A percentile compares a stretch with the other conserved stretches of the same genome.
Conservation (phyloP, 441 rosid genomes). For the Erysimum cheiri region DNA sequence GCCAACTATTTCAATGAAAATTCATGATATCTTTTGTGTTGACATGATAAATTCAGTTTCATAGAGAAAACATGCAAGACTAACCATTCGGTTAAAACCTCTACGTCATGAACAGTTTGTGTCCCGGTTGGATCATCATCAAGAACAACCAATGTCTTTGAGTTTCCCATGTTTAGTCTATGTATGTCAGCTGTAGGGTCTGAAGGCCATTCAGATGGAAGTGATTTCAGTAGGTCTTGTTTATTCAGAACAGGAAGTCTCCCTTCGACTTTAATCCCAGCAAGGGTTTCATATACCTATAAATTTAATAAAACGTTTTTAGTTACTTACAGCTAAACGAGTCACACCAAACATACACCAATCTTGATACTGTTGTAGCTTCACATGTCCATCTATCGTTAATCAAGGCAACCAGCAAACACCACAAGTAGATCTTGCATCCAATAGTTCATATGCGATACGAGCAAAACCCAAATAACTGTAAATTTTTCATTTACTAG, state of each 20-base stretch:
- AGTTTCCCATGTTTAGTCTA: slow-evolving; percentile 62
- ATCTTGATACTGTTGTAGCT: not conserved
- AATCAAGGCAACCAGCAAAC: slow-evolving; percentile 2
- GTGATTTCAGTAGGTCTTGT: slow-evolving; percentile 69
- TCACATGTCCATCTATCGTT: not conserved
- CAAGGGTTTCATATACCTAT: slow-evolving; percentile 88
- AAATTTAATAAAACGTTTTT: slow-evolving; percentile 21
- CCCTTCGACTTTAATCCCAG: slow-evolving; percentile 90
- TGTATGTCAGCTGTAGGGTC: slow-evolving; percentile 78
- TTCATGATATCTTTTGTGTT: slow-evolving; percentile 14
- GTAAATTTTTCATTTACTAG: not conserved
- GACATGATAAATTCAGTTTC: not conserved
- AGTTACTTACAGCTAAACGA: slow-evolving; percentile 30
- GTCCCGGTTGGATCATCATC: slow-evolving; percentile 99
- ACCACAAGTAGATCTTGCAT: slow-evolving; percentile 1
- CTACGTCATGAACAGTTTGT: slow-evolving; percentile 95
- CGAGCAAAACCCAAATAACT: slow-evolving; percentile 8
- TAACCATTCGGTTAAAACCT: slow-evolving; percentile 98
- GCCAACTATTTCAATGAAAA: slow-evolving; percentile 2
- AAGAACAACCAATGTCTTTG: slow-evolving; percentile 85
- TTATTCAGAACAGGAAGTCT: slow-evolving; percentile 73
- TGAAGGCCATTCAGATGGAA: slow-evolving; percentile 88
- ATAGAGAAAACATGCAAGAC: slow-evolving; percentile 36
- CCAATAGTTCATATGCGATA: slow-evolving; percentile 6
- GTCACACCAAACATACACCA: slow-evolving; percentile 10